phyloP scores from a whole-genome alignment of 2,329 filamentous ascomycete species.

The Phaeophleospora eucalypticola region DNA sequence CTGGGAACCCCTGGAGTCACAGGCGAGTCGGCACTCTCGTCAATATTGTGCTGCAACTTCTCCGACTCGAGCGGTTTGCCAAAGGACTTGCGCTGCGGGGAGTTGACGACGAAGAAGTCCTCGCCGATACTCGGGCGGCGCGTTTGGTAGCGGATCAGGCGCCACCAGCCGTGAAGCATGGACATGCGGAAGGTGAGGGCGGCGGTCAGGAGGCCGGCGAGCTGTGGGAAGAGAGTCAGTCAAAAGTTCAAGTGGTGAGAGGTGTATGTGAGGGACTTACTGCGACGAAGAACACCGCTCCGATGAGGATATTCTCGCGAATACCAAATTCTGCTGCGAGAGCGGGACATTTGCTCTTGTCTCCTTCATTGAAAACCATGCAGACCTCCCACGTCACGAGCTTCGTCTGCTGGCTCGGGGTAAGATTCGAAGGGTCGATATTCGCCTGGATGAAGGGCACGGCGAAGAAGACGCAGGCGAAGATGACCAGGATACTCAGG shows the following conservation, averaged over 20 bases:
- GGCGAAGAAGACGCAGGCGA: constrained; percentile 78
- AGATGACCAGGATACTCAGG: constrained; percentile 73
- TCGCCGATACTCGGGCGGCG: constrained; percentile 9
- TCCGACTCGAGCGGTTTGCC: constrained; percentile 13
- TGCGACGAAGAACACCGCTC: constrained; percentile 68
- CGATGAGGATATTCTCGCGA: constrained; percentile 63
- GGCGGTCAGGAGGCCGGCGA: constrained; percentile 75
- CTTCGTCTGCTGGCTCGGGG: constrained; percentile 46
- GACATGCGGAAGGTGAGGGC: constrained; percentile 70
- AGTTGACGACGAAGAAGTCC: constrained; percentile 13
- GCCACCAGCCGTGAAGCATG: constrained; percentile 72
- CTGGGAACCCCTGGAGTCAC: no score
- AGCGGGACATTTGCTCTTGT: constrained; percentile 61
- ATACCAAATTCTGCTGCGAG: constrained; percentile 49
- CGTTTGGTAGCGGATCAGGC: constrained; percentile 43
- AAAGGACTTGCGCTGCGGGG: constrained; percentile 17
- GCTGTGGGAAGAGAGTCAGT: constrained; percentile 41
- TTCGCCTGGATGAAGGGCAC: constrained; percentile 71
- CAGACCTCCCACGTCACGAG: constrained; percentile 63
- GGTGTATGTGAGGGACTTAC: constrained; percentile 6
- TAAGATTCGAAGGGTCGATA: constrained; percentile 54
- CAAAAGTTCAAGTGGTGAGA: not conserved
- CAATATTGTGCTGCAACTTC: not conserved
- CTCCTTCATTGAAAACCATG: constrained; percentile 50
- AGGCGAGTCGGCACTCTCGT: no score